Conservation (phyloP, 169 alveolate species). For the Prorocentrum cordatum region DNA sequence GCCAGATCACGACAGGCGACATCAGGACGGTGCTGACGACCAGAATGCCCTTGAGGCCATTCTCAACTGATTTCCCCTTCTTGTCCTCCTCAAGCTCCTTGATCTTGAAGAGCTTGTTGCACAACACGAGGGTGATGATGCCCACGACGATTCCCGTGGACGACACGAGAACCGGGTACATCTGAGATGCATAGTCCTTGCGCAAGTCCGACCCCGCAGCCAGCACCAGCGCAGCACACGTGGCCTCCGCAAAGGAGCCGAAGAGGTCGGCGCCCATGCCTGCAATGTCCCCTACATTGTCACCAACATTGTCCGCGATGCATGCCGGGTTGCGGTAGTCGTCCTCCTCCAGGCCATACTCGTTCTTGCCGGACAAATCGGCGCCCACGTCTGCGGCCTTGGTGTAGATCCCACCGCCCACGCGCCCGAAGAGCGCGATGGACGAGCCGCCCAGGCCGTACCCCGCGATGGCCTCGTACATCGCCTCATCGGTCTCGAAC, state of each 20-base stretch:
- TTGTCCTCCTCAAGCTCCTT: constrained; percentile 72
- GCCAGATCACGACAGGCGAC: constrained; percentile 76
- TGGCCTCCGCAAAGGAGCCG: constrained; percentile 88
- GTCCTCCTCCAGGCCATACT: constrained; percentile 82
- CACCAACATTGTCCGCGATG: constrained; percentile 91
- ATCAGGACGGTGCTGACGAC: constrained; percentile 80
- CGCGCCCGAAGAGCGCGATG: constrained; percentile 87
- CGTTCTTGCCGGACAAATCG: constrained; percentile 81
- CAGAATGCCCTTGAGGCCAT: constrained; percentile 79
- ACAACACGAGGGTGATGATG: constrained; percentile 77
- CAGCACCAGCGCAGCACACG: constrained; percentile 87
- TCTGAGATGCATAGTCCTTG: constrained; percentile 31
- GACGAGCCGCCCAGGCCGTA: constrained; percentile 85
- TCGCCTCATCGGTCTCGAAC: constrained; percentile 28
- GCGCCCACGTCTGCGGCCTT: constrained; percentile 92
- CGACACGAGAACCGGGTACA: constrained; percentile 76
- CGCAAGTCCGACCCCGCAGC: constrained; percentile 74
- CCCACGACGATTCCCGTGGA: constrained; percentile 82
- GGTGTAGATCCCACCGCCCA: constrained; percentile 91
- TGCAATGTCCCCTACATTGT: constrained; percentile 90
- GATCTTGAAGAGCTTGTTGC: constrained; percentile 75
- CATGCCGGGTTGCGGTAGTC: constrained; percentile 89
- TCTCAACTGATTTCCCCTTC: too few relatives aligned
- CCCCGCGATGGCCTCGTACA: constrained; percentile 83
- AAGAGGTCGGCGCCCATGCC: constrained; percentile 92